These are phyloP conservation scores for Colletotrichum destructivum DNA, from an alignment of 2,329 filamentous ascomycete genomes.

Conservation along the genomic window DNA sequence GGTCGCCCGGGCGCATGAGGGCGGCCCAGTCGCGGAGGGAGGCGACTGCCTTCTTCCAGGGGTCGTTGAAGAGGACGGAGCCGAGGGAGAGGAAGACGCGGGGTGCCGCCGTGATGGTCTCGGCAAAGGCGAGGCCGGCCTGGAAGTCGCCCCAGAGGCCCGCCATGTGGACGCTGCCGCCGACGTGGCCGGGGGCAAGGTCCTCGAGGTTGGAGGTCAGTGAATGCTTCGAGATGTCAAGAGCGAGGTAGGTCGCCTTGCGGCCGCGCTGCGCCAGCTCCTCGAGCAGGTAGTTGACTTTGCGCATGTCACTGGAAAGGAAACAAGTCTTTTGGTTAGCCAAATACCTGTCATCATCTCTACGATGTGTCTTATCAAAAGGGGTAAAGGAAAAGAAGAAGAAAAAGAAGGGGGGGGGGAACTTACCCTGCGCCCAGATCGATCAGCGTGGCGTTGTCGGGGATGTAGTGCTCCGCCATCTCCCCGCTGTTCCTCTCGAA, in stretches of 20 bases:
- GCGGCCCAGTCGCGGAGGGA: slow-evolving; percentile 55
- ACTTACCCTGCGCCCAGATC: slow-evolving; percentile 60
- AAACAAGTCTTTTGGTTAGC: background rate
- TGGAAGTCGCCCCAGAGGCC: slow-evolving; percentile 59
- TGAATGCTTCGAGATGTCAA: slow-evolving; percentile 58
- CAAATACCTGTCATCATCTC: background rate
- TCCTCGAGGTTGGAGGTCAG: slow-evolving; percentile 53
- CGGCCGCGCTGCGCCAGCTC: slow-evolving; percentile 51
- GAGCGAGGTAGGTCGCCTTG: slow-evolving; percentile 54
- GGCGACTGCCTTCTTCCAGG: slow-evolving; percentile 53
- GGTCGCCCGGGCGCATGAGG: slow-evolving; percentile 53
- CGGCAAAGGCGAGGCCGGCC: slow-evolving; percentile 52
- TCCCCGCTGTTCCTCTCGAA: slow-evolving; percentile 54
- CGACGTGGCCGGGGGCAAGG: slow-evolving; percentile 50
- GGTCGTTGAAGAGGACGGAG: slow-evolving; percentile 60
- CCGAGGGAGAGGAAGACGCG: slow-evolving; percentile 59
- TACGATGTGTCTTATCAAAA: background rate
- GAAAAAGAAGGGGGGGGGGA: background rate
- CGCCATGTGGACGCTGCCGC: slow-evolving; percentile 51
- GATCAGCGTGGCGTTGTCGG: slow-evolving; percentile 52
- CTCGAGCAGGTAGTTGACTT: slow-evolving; percentile 56
- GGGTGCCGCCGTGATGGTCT: slow-evolving; percentile 48
- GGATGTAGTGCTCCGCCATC: slow-evolving; percentile 50
- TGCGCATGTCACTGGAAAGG: slow-evolving; percentile 55
- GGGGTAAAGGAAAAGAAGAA: slow-evolving; percentile 34